A percentile compares a stretch with the other conserved stretches of the same genome.
Conservation (phyloP, 2,329 filamentous ascomycete genomes). For the Exophiala bonariae region DNA sequence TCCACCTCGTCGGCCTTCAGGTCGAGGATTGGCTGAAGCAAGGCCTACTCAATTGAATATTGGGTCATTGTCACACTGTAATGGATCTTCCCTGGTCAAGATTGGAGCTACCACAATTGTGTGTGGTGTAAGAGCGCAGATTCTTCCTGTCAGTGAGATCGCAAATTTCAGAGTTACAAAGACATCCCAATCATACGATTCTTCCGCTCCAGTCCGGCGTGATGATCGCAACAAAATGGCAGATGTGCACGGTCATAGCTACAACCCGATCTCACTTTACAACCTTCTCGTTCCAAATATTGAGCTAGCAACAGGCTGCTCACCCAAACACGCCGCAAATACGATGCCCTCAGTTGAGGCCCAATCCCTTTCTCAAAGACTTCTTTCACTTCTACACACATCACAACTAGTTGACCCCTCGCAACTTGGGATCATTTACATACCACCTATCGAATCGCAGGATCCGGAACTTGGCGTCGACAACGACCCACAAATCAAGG, state of each 20-base stretch:
- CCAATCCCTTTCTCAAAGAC: conserved; percentile 78
- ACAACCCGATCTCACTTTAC: conserved; percentile 35
- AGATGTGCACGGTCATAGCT: conserved; percentile 42
- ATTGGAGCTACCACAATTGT: conserved; percentile 84
- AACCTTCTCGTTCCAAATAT: conserved; percentile 90
- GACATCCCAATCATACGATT: conserved; percentile 7
- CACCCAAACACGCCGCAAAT: conserved; percentile 77
- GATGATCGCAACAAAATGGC: conserved; percentile 35
- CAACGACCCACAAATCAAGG: conserved; percentile 62
- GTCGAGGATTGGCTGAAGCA: conserved; percentile 68
- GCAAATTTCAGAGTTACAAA: conserved; percentile 60
- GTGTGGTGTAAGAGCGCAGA: conserved; percentile 85
- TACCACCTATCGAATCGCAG: conserved; percentile 38
- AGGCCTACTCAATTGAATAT: conserved; percentile 76
- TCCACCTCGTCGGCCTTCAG: conserved; percentile 74
- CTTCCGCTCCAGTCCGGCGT: conserved; percentile 1
- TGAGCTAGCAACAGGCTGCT: conserved; percentile 86
- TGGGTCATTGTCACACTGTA: conserved; percentile 81
- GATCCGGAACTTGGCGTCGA: conserved; percentile 41
- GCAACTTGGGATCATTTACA: conserved; percentile 73
- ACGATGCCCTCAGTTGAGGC: conserved; percentile 72
- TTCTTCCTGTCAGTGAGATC: conserved; percentile 73
- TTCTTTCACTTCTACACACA: conserved; percentile 74
- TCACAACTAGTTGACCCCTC: conserved; percentile 65
- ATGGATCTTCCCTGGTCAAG: conserved; percentile 86